Evolutionary conservation across 108 stramenopile genomes (phyloP).

Genomic region (Cylindrotheca closterium): DNA sequence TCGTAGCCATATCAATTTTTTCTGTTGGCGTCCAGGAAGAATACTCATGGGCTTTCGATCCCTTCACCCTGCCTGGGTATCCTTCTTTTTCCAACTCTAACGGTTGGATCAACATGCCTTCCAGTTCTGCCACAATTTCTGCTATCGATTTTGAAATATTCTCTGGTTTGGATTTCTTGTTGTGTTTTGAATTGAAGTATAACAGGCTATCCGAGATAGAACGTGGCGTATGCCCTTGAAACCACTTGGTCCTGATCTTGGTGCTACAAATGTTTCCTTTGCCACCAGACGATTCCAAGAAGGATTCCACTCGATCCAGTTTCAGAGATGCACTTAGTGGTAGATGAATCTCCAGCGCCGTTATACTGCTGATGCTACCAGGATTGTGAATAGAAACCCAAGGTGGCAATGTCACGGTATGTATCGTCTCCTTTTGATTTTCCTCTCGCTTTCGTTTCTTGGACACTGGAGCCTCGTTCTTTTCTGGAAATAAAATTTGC

Average conservation of each 20-base stretch:
- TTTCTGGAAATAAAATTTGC: background rate
- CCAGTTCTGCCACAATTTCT: constrained; percentile 17
- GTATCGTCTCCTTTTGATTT: constrained; percentile 4
- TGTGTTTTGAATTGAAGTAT: constrained; percentile 20
- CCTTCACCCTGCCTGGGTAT: constrained; percentile 12
- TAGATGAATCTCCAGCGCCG: constrained; percentile 53
- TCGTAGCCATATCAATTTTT: constrained; percentile 8
- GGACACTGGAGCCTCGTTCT: background rate
- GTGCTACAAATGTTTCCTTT: constrained; percentile 1
- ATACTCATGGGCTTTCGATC: background rate
- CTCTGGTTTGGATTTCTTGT: constrained; percentile 14
- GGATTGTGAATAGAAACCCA: constrained; percentile 74
- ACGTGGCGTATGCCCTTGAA: constrained; percentile 34
- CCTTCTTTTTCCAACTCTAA: constrained; percentile 16
- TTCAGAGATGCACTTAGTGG: background rate
- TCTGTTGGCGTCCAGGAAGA: background rate
- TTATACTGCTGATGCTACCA: constrained; percentile 43
- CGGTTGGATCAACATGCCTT: constrained; percentile 10
- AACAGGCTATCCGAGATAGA: constrained; percentile 33
- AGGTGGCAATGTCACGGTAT: constrained; percentile 40
- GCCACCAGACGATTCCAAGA: constrained; percentile 6
- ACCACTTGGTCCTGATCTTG: constrained; percentile 29
- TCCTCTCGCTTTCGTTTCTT: constrained; percentile 20
- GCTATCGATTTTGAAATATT: background rate
- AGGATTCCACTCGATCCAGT: background rate